phyloP scores from a whole-genome alignment of 2,329 filamentous ascomycete species.

The Malbranchea zuffiana region DNA sequence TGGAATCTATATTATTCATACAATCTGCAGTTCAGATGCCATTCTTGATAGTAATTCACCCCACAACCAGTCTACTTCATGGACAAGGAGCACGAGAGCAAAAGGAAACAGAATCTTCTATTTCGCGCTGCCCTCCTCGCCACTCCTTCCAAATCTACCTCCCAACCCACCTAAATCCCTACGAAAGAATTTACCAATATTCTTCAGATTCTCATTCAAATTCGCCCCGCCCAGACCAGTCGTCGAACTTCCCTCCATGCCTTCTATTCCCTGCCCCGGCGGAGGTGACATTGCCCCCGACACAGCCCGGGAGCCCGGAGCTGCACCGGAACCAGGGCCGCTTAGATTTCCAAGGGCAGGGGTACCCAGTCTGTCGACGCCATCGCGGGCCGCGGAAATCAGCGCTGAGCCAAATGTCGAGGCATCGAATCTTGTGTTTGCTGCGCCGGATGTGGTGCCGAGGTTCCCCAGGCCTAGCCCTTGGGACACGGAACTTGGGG shows the following conservation, averaged over 20 bases:
- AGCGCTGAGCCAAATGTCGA: slow-evolving; percentile 75
- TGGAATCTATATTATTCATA: too few species aligned
- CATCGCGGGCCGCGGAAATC: slow-evolving; percentile 77
- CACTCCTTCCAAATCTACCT: slow-evolving; percentile 52
- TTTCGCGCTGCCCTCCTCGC: slow-evolving; percentile 35
- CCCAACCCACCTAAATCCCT: slow-evolving; percentile 72
- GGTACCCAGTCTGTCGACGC: slow-evolving; percentile 64
- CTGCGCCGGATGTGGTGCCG: slow-evolving; percentile 32
- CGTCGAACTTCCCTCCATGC: slow-evolving; percentile 20
- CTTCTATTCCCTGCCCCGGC: slow-evolving; percentile 19
- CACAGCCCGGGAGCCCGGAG: slow-evolving; percentile 21
- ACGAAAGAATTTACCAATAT: slow-evolving; percentile 92
- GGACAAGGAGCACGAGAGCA: too few species aligned
- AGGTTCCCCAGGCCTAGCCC: slow-evolving; percentile 38
- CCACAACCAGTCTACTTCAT: too few species aligned
- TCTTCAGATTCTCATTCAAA: slow-evolving; percentile 88
- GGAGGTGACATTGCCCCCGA: slow-evolving; percentile 11
- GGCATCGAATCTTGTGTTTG: slow-evolving; percentile 58
- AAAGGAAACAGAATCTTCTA: too few species aligned
- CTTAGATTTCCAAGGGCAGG: slow-evolving; percentile 33
- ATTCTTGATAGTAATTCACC: too few species aligned
- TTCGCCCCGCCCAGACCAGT: slow-evolving; percentile 48
- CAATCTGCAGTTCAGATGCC: too few species aligned
- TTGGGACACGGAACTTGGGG: slow-evolving; percentile 30
- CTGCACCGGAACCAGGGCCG: slow-evolving; percentile 21